phyloP scores from a whole-genome alignment of 2,329 filamentous ascomycete genomes.

The Myriosclerotinia curreyana region DNA sequence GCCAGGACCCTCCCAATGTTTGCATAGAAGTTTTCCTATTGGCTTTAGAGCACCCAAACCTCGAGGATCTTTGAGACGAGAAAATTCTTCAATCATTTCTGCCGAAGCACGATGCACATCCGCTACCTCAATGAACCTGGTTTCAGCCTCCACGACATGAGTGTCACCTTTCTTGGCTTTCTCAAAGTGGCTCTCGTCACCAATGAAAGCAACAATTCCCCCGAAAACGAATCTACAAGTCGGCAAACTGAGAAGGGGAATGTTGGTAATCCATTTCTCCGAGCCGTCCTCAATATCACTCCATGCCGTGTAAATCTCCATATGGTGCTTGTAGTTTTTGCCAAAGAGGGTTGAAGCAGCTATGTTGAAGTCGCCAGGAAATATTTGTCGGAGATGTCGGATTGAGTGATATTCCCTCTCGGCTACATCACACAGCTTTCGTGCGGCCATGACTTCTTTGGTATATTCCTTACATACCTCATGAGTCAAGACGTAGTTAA shows the following conservation, averaged over 20 bases:
- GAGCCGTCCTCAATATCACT: conserved; percentile 31
- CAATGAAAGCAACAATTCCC: conserved; percentile 45
- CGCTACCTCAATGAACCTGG: conserved; percentile 60
- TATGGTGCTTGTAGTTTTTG: conserved; percentile 40
- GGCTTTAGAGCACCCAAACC: conserved; percentile 41
- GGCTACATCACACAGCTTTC: conserved; percentile 63
- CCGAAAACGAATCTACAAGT: conserved; percentile 46
- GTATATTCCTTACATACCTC: conserved; percentile 80
- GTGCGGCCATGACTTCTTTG: conserved; percentile 63
- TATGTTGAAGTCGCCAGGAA: conserved; percentile 81
- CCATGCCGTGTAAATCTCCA: conserved; percentile 26
- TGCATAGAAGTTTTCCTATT: conserved; percentile 47
- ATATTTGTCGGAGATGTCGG: conserved; percentile 46
- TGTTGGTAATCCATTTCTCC: conserved; percentile 21
- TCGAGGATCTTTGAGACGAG: conserved; percentile 40
- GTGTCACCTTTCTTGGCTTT: conserved; percentile 40
- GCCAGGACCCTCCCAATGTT: conserved; percentile 43
- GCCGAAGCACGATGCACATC: conserved; percentile 48
- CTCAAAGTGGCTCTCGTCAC: conserved; percentile 38
- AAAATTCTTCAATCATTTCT: conserved; percentile 47
- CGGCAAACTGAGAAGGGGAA: conserved; percentile 37
- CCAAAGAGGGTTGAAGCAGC: conserved; percentile 68
- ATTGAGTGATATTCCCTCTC: conserved; percentile 63
- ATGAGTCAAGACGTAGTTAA: conserved; percentile 82
- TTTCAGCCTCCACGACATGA: conserved; percentile 46